Evolutionary conservation across 1,139 yeast genomes (phyloP).

Genomic region (Pichia sp.): DNA sequence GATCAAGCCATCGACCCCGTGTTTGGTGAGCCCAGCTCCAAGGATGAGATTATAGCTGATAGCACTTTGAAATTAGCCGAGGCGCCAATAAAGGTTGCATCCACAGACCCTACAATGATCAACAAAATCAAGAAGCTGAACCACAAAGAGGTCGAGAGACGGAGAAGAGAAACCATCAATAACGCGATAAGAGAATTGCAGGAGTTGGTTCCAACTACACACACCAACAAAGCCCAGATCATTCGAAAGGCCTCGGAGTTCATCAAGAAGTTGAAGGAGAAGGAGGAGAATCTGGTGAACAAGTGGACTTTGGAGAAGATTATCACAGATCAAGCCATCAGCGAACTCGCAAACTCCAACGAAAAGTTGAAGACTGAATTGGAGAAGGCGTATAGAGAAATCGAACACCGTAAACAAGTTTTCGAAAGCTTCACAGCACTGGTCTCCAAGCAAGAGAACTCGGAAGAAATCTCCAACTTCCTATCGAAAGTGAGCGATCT

Average conservation of each 20-base stretch:
- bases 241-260: conserved; percentile 84
- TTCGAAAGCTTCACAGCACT: conserved; percentile 18
- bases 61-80: conserved; percentile 4
- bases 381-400: conserved; percentile 89
- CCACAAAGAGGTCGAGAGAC: conserved; percentile 96
- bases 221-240: conserved; percentile 87
- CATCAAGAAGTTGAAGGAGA: conserved; percentile 81
- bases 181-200: conserved; percentile 84
- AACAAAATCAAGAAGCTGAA: conserved; percentile 78
- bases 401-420: conserved; percentile 70
- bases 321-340: conserved; percentile 84
- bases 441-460: conserved; percentile 10
- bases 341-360: conserved; percentile 71
- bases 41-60: background rate
- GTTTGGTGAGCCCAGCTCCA: conserved; percentile 2
- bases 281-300: conserved; percentile 81
- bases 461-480: conserved; percentile 2
- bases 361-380: conserved; percentile 76
- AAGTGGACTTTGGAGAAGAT: conserved; percentile 93
- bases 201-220: conserved; percentile 77
- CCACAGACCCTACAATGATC: conserved; percentile 82
- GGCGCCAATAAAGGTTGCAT: conserved; percentile 28
- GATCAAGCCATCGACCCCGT: conserved; percentile 13
- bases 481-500: conserved; percentile 9
- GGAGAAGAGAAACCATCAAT: conserved; percentile 91